A percentile compares a stretch with the other conserved stretches of the same genome.
Conservation (phyloP, 2,329 filamentous ascomycete species). For the Chaetomium olivaceum region DNA sequence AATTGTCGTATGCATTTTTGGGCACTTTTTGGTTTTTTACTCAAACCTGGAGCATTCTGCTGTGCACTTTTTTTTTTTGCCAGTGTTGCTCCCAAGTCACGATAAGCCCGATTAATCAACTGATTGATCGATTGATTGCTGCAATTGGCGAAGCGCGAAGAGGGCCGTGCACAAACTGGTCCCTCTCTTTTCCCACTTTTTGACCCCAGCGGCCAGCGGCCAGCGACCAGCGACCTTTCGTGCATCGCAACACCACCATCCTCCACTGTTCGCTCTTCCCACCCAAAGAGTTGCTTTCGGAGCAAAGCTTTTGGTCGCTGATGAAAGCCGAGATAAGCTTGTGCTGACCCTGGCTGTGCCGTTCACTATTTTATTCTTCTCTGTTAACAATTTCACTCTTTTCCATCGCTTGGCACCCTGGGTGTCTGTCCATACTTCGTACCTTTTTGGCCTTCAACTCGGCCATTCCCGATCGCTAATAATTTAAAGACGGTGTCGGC, state of each 20-base stretch:
- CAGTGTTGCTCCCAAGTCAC: not conserved
- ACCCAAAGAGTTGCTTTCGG: not conserved
- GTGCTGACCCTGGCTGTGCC: constrained; percentile 2
- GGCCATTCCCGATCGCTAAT: constrained; percentile 3
- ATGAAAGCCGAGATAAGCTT: not conserved
- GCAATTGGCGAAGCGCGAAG: constrained; percentile 15
- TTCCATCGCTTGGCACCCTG: not conserved
- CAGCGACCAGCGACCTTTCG: not conserved
- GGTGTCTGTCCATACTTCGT: not conserved
- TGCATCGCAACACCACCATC: not conserved
- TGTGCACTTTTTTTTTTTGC: not conserved
- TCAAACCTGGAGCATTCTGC: not conserved
- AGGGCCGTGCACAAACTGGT: constrained; percentile 10
- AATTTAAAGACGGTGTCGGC: not conserved
- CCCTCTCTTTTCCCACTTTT: not conserved
- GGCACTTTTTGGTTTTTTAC: not conserved
- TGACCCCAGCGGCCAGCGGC: constrained; percentile 3
- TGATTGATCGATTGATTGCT: constrained; percentile 5
- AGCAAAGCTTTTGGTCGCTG: not conserved
- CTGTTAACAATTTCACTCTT: not conserved
- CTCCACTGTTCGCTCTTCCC: not conserved
- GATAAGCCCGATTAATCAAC: not conserved
- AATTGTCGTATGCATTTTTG: not conserved
- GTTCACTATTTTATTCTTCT: not conserved
- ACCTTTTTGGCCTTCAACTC: not conserved